Percentiles rank a stretch among this genome's conserved stretches.
phyloP scores from a whole-genome alignment of 2,329 filamentous ascomycete species.

The Lecanicillium sp. region DNA sequence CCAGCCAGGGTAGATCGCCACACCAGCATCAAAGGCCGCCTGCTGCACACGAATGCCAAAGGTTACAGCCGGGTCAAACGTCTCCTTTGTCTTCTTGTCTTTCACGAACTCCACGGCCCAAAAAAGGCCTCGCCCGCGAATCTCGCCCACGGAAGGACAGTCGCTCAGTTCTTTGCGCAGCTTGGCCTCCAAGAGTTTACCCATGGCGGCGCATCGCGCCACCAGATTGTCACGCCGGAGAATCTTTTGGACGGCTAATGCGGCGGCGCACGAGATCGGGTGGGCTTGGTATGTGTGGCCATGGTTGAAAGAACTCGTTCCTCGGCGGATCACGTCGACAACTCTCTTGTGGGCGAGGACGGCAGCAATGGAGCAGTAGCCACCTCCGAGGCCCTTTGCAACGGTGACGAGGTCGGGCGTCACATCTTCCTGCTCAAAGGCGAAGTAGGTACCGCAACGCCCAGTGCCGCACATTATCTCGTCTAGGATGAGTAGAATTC shows the following conservation, averaged over 20 bases:
- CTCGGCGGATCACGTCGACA: constrained; percentile 40
- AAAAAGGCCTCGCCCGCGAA: constrained; percentile 39
- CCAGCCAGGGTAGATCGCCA: constrained; percentile 56
- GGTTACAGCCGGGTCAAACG: constrained; percentile 26
- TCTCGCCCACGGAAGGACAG: constrained; percentile 32
- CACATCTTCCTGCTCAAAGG: constrained; percentile 26
- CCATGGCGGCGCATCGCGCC: constrained; percentile 26
- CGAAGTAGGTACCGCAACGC: constrained; percentile 47
- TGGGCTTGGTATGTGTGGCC: constrained; percentile 49
- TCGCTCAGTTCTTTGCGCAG: constrained; percentile 23
- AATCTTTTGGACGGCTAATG: constrained; percentile 33
- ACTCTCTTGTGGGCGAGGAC: constrained; percentile 46
- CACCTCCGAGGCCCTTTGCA: constrained; percentile 53
- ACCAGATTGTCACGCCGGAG: constrained; percentile 29
- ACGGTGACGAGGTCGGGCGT: constrained; percentile 52
- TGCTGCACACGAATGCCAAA: constrained; percentile 26
- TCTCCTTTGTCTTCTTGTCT: constrained; percentile 29
- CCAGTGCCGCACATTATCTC: constrained; percentile 67
- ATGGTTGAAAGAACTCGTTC: constrained; percentile 45
- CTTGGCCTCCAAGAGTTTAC: constrained; percentile 23
- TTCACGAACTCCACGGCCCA: constrained; percentile 42
- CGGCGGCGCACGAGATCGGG: constrained; percentile 31
- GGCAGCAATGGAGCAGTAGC: constrained; percentile 49
- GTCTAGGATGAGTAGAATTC: constrained; percentile 50
- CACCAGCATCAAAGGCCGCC: constrained; percentile 23